These are phyloP conservation scores for Trifolium repens DNA, from an alignment of 306 rosid species.

Conservation along the genomic window DNA sequence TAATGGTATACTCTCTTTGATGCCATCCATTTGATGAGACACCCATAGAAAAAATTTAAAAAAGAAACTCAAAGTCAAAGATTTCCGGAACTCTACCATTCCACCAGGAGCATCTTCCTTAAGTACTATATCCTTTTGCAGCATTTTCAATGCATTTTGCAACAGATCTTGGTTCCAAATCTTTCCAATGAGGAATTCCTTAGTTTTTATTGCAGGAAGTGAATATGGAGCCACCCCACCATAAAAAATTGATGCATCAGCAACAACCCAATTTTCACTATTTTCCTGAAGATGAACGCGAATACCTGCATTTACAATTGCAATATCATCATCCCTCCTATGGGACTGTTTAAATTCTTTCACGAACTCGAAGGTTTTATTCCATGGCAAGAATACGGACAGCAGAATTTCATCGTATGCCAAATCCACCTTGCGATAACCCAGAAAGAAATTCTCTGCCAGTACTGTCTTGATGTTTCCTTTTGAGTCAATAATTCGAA, in stretches of 20 bases:
- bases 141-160: constrained; percentile 64
- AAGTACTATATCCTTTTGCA: constrained; percentile 65
- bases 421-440: constrained; percentile 90
- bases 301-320: constrained; percentile 92
- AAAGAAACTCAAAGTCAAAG: constrained; percentile 82
- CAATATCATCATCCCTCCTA: constrained; percentile 97
- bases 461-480: constrained; percentile 64
- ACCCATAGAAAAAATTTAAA: constrained; percentile 95
- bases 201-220: constrained; percentile 68
- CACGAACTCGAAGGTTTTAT: constrained; percentile 77
- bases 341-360: constrained; percentile 97
- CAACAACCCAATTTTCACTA: constrained; percentile 59
- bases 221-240: constrained; percentile 94
- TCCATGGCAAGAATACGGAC: constrained; percentile 93
- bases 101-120: constrained; percentile 91
- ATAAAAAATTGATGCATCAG: constrained; percentile 82
- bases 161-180: constrained; percentile 76
- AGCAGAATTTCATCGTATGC: constrained; percentile 75
- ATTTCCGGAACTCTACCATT: constrained; percentile 91
- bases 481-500: constrained; percentile 70
- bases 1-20: constrained; percentile 56
- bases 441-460: constrained; percentile 84
- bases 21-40: constrained; percentile 71
- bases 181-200: constrained; percentile 76
- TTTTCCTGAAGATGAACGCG: constrained; percentile 73